phyloP scores from a whole-genome alignment of 495 filamentous ascomycete genomes.

The Staphylotrichum tortipilum region DNA sequence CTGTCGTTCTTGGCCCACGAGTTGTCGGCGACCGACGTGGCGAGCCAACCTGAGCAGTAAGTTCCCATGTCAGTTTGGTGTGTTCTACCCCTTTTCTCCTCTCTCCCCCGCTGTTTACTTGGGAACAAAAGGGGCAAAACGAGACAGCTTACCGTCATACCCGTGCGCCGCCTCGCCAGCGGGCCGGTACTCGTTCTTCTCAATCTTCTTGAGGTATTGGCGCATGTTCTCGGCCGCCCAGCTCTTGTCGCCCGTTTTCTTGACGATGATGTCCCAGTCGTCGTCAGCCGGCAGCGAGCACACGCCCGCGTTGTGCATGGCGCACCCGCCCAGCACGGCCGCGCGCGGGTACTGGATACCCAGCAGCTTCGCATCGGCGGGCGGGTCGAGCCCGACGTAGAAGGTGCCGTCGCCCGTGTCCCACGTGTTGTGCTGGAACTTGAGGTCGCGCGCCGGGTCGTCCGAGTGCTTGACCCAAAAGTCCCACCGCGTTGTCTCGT shows the following conservation, averaged over 20 bases:
- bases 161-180: constrained; percentile 33
- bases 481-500: constrained; percentile 42
- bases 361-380: constrained; percentile 32
- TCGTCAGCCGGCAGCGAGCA: constrained; percentile 34
- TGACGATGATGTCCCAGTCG: constrained; percentile 39
- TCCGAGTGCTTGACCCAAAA: constrained; percentile 45
- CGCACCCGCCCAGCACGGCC: constrained; percentile 39
- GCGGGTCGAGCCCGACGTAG: constrained; percentile 40
- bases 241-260: constrained; percentile 37
- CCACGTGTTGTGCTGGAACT: constrained; percentile 39
- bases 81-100: no score
- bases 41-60: constrained; percentile 28
- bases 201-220: constrained; percentile 34
- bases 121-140: not conserved
- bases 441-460: constrained; percentile 31
- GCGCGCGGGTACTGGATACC: constrained; percentile 43
- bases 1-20: constrained; percentile 25
- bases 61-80: no score
- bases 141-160: constrained; percentile 24
- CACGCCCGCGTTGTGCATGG: constrained; percentile 43
- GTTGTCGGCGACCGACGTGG: constrained; percentile 27
- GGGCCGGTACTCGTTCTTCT: constrained; percentile 35
- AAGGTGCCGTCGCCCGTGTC: constrained; percentile 37
- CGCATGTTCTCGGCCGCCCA: constrained; percentile 41
- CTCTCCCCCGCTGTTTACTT: no score